phyloP scores from a whole-genome alignment of 371 early-diverging fungal species.

The Lichtheimia corymbifera region DNA sequence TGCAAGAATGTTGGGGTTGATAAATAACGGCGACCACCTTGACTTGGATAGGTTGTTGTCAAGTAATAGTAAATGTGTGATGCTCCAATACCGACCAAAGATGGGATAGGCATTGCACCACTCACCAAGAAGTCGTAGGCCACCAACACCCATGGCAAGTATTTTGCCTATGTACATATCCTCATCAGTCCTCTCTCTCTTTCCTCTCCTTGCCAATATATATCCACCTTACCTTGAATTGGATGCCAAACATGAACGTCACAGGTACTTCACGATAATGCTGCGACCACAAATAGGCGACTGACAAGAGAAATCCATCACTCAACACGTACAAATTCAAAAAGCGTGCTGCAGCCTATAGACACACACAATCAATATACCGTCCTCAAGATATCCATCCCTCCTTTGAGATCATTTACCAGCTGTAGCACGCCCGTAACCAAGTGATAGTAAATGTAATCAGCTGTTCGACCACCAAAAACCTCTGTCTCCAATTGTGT shows the following conservation, averaged over 20 bases:
- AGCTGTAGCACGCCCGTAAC: constrained; percentile 51
- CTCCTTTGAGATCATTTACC: constrained; percentile 7
- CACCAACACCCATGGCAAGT: constrained; percentile 74
- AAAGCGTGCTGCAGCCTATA: constrained; percentile 25
- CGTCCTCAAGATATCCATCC: not conserved
- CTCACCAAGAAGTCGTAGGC: constrained; percentile 48
- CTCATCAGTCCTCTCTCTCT: not conserved
- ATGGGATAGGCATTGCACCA: constrained; percentile 13
- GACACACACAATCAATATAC: not conserved
- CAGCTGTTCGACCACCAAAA: constrained; percentile 76
- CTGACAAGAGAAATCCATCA: constrained; percentile 63
- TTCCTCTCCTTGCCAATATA: not conserved
- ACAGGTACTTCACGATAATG: constrained; percentile 66
- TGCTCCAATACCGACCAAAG: constrained; percentile 47
- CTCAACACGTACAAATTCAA: constrained; percentile 25
- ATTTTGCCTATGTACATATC: constrained; percentile 47
- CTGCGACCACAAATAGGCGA: constrained; percentile 80
- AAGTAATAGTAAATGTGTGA: constrained; percentile 62
- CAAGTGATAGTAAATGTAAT: constrained; percentile 76
- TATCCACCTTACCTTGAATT: constrained; percentile 65
- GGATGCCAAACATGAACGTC: constrained; percentile 81
- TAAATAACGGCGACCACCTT: constrained; percentile 56
- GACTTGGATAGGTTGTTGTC: constrained; percentile 52
- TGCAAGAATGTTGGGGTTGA: constrained; percentile 56
- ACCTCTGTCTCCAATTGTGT: constrained; percentile 68